Evolutionary conservation across 208 protist genomes (phyloP).

Genomic region (Crithidia fasciculata): DNA sequence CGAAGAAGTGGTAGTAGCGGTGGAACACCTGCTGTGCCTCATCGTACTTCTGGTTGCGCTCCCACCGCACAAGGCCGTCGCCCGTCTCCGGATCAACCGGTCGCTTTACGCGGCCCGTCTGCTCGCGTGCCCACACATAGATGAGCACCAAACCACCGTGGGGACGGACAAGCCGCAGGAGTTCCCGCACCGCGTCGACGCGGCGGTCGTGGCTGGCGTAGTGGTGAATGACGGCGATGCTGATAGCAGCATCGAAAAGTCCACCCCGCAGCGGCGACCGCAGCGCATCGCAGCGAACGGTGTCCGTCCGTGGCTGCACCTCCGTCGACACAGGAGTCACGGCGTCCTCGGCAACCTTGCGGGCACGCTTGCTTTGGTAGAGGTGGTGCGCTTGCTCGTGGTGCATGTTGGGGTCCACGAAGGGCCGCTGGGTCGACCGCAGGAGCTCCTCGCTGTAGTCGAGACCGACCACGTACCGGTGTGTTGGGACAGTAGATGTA

Average conservation of each 20-base stretch:
- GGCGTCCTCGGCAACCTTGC: conserved; percentile 1
- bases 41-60: conserved; percentile 65
- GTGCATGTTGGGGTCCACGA: conserved; percentile 51
- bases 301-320: conserved; percentile 55
- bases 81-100: conserved; percentile 49
- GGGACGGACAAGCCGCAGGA: conserved; percentile 73
- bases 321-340: conserved; percentile 18
- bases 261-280: conserved; percentile 65
- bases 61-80: conserved; percentile 70
- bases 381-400: conserved; percentile 5
- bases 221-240: conserved; percentile 93
- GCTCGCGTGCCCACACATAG: conserved; percentile 88
- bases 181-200: conserved; percentile 55
- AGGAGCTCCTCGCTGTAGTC: conserved; percentile 74
- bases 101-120: conserved; percentile 20
- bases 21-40: conserved; percentile 48
- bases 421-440: conserved; percentile 49
- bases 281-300: conserved; percentile 66
- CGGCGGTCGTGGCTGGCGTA: conserved; percentile 68
- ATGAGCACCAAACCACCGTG: conserved; percentile 72
- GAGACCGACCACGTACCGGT: conserved; percentile 68
- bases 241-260: conserved; percentile 81
- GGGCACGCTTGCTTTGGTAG: conserved; percentile 12
- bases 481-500: conserved; percentile 13
- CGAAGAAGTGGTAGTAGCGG: conserved; percentile 90